Conservation (phyloP, 2,329 filamentous ascomycete species). For the Penicillium occitanis region DNA sequence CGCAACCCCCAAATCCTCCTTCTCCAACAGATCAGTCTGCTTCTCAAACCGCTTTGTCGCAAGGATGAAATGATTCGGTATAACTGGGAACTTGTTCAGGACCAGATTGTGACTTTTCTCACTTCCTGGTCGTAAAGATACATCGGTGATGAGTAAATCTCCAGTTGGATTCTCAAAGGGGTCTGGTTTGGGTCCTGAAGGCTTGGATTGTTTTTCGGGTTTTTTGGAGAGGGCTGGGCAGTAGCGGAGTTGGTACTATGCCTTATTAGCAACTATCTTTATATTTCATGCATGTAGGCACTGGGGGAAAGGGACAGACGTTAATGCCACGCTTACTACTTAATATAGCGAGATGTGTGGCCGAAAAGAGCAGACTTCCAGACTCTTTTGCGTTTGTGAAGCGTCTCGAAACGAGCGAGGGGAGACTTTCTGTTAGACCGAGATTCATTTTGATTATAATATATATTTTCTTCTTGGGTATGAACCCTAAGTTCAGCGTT, state of each 20-base stretch:
- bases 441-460: conserved; percentile 33
- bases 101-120: conserved; percentile 43
- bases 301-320: not conserved
- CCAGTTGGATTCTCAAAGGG: conserved; percentile 47
- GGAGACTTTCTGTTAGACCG: conserved; percentile 37
- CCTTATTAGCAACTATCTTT: not conserved
- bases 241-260: conserved; percentile 50
- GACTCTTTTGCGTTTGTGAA: conserved; percentile 40
- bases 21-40: conserved; percentile 47
- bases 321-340: not conserved
- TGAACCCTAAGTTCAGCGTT: not conserved
- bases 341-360: conserved; percentile 41
- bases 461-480: not conserved
- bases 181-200: conserved; percentile 36
- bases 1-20: conserved; percentile 43
- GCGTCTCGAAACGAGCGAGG: conserved; percentile 37
- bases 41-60: conserved; percentile 46
- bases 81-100: conserved; percentile 52
- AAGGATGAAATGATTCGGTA: conserved; percentile 51
- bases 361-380: conserved; percentile 40
- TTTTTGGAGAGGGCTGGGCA: conserved; percentile 51
- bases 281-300: not conserved
- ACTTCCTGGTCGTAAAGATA: conserved; percentile 19
- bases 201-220: conserved; percentile 30
- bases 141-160: conserved; percentile 43